Percentiles rank a stretch among this genome's conserved stretches.
Conservation (phyloP, 257 asterid species). For the Nicotiana sylvestris region DNA sequence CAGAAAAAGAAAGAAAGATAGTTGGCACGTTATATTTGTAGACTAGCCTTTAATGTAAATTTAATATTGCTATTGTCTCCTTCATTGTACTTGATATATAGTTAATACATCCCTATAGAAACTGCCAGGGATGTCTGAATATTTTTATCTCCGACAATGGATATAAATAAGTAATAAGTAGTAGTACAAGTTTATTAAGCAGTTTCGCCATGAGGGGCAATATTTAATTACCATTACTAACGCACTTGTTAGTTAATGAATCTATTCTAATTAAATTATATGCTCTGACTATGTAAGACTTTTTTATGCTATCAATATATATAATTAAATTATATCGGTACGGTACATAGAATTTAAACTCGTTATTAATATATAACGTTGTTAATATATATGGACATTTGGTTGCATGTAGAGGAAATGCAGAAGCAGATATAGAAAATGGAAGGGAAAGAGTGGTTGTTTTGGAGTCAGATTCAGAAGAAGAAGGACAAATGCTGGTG, state of each 20-base stretch:
- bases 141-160: background rate
- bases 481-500: background rate
- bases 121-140: background rate
- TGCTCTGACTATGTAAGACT: background rate
- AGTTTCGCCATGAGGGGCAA: background rate
- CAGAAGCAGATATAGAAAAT: slow-evolving; percentile 28
- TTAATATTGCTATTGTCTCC: background rate
- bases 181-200: background rate
- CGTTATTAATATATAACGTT: background rate
- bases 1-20: background rate
- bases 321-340: no score
- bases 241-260: background rate
- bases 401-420: slow-evolving; percentile 33
- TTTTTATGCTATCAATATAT: no score
- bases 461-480: slow-evolving; percentile 10
- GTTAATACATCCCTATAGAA: background rate
- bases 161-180: background rate
- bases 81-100: background rate
- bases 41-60: background rate
- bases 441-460: background rate
- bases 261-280: background rate
- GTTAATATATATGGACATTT: background rate
- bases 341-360: no score
- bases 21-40: background rate
- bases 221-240: background rate